Evolutionary conservation across 2,329 filamentous ascomycete genomes (phyloP), one percentile per base, ranked within the genome.

Genomic region (Trichoderma atroviride): DNA sequence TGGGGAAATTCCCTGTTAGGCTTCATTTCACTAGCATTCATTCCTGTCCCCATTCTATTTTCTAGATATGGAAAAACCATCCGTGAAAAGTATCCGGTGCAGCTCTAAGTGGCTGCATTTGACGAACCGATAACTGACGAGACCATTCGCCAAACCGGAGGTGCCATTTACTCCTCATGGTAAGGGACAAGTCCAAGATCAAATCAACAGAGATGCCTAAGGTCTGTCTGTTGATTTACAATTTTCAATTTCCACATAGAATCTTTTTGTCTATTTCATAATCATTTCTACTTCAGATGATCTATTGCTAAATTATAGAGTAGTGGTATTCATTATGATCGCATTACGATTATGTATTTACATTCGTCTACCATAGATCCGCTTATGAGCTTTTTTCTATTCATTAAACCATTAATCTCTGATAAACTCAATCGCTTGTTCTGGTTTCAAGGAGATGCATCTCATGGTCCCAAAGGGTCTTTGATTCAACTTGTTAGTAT

Each of bases 11-110:
- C 60, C 2, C 13, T 62, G 16, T 16, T 62, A 9, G 60, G 60
- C 27, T 52, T 62, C 29, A 62, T 62, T 35, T 50, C 60, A 7
- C n/a, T 62, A 9, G 60, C 43, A 16, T 52, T 62, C n/a, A 35
- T 62, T n/a, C 60, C 60, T 1, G 33, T 62, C 2, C 60, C 60
- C 5, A 29, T 55, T 3, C 4, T 55, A 11, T 55, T 55, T 29
- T 27, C 52, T 9, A 29, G 16, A 27, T 55, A 55, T 3, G 52
- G 52, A 4, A 55, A 24, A 27, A 14, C 5, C 14, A 55, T 55
- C 24, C 52, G 52, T 3, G 52, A 55, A 14, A 55, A 55, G 24
- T 55, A 55, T 14, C 52, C 52, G 1, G 52, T 55, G 2, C 24
- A 55, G 14, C 24, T 55, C 9, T 55, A 55, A 29, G 13, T 27